These are phyloP conservation scores for Geotrichum reessii DNA, from an alignment of 1,139 yeast species.

Conservation along the genomic window DNA sequence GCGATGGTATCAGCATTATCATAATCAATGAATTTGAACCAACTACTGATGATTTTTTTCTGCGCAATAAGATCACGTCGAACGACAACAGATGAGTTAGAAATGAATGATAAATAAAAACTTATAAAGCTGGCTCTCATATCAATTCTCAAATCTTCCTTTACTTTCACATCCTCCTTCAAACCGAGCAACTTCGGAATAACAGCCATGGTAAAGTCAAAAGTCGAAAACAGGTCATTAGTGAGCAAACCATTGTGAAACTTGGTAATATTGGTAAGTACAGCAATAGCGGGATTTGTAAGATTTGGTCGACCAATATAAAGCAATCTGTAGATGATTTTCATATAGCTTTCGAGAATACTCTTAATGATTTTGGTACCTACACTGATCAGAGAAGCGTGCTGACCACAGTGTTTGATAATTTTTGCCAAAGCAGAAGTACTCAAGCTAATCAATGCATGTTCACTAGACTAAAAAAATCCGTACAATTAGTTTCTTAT, in stretches of 20 bases:
- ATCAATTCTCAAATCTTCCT: slow-evolving; percentile 36
- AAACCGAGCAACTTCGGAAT: slow-evolving; percentile 60
- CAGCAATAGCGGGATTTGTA: slow-evolving; percentile 55
- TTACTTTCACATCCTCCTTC: slow-evolving; percentile 41
- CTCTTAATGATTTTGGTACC: slow-evolving; percentile 44
- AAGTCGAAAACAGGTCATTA: slow-evolving; percentile 54
- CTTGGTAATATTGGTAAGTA: slow-evolving; percentile 49
- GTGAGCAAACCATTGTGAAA: slow-evolving; percentile 48
- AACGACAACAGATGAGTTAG: slow-evolving; percentile 45
- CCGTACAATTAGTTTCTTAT: too few species aligned
- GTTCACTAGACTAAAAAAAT: slow-evolving; percentile 23
- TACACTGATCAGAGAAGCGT: slow-evolving; percentile 22
- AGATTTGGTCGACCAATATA: slow-evolving; percentile 52
- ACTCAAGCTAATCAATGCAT: slow-evolving; percentile 25
- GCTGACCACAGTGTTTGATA: slow-evolving; percentile 11
- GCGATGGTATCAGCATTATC: slow-evolving; percentile 43
- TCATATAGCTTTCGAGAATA: slow-evolving; percentile 51
- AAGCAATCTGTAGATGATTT: slow-evolving; percentile 64
- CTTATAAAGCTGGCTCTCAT: slow-evolving; percentile 55
- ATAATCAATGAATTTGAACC: slow-evolving; percentile 59
- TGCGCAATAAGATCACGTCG: slow-evolving; percentile 60
- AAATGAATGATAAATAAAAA: slow-evolving; percentile 55
- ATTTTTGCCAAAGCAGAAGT: slow-evolving; percentile 24
- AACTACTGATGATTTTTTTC: slow-evolving; percentile 52
- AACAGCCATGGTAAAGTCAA: slow-evolving; percentile 61